Percentiles rank a stretch among this genome's conserved stretches.
These are phyloP conservation scores for Colletotrichum endophyticum DNA, from an alignment of 2,329 filamentous ascomycete species.

Conservation along the genomic window DNA sequence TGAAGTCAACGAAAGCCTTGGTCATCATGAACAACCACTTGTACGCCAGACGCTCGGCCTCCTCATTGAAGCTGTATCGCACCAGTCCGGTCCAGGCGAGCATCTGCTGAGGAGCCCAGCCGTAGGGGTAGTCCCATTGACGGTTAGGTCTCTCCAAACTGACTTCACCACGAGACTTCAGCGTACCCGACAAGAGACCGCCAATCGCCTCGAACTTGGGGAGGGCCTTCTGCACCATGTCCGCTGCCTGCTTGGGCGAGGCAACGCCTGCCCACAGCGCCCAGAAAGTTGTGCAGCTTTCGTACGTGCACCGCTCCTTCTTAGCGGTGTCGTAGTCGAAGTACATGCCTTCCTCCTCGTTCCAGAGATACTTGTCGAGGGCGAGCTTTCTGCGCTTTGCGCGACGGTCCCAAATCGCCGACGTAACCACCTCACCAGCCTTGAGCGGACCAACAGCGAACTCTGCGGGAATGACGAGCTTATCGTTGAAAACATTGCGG, in stretches of 20 bases:
- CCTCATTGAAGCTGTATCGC: conserved; percentile 89
- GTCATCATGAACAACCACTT: conserved; percentile 99
- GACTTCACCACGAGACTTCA: conserved; percentile 83
- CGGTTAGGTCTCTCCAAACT: conserved; percentile 87
- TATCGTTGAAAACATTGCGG: conserved; percentile 82
- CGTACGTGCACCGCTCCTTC: conserved; percentile 81
- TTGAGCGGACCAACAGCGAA: conserved; percentile 75
- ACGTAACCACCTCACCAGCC: conserved; percentile 77
- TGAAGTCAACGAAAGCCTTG: conserved; percentile 97
- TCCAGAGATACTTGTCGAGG: conserved; percentile 95
- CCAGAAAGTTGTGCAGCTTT: conserved; percentile 95
- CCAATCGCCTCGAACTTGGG: conserved; percentile 89
- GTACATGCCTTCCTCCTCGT: conserved; percentile 91
- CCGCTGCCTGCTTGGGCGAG: conserved; percentile 83
- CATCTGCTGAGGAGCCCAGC: conserved; percentile 99
- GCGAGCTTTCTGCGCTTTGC: conserved; percentile 82
- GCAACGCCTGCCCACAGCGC: conserved; percentile 94
- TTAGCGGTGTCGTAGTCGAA: conserved; percentile 94
- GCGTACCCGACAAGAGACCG: conserved; percentile 86
- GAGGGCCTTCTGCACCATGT: conserved; percentile 80
- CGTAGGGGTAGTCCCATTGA: conserved; percentile 98
- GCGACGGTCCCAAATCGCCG: conserved; percentile 87
- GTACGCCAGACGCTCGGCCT: conserved; percentile 88
- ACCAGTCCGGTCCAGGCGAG: conserved; percentile 93
- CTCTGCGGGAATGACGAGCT: conserved; percentile 79